Percentiles rank a stretch among this genome's conserved stretches.
Evolutionary conservation across 805 yeast genomes (phyloP).

Genomic region (Pichia membranifaciens): DNA sequence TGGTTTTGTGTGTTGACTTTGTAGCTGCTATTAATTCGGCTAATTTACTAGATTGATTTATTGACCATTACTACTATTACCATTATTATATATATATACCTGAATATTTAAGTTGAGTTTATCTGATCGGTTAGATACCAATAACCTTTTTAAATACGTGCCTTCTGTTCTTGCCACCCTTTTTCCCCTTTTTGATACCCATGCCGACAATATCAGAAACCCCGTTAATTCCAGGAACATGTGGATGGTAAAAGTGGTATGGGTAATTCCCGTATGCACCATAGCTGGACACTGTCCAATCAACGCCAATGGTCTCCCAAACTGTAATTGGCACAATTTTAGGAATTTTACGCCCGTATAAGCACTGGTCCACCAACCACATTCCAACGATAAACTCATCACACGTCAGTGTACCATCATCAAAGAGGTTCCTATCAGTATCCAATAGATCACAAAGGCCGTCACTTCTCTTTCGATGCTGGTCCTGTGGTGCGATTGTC

Average conservation of each 20-base stretch:
- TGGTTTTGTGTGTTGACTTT: no score
- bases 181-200: not conserved
- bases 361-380: conserved; percentile 96
- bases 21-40: no score
- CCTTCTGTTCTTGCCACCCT: conserved; percentile 4
- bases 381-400: conserved; percentile 90
- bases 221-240: not conserved
- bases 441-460: not conserved
- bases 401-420: conserved; percentile 71
- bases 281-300: conserved; percentile 2
- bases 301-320: conserved; percentile 47
- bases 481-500: no score
- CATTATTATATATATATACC: no score
- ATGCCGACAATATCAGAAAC: conserved; percentile 6
- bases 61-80: no score
- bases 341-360: conserved; percentile 90
- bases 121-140: conserved; percentile 3
- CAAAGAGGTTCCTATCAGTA: conserved; percentile 48
- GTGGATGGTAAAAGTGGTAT: not conserved
- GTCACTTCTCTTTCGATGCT: not conserved
- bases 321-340: conserved; percentile 56
- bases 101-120: no score
- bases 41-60: no score
- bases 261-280: not conserved
- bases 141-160: conserved; percentile 13